A percentile compares a stretch with the other conserved stretches of the same genome.
phyloP scores from a whole-genome alignment of 192 early-diverging fungal genomes.

The Entrophospora sp. region DNA sequence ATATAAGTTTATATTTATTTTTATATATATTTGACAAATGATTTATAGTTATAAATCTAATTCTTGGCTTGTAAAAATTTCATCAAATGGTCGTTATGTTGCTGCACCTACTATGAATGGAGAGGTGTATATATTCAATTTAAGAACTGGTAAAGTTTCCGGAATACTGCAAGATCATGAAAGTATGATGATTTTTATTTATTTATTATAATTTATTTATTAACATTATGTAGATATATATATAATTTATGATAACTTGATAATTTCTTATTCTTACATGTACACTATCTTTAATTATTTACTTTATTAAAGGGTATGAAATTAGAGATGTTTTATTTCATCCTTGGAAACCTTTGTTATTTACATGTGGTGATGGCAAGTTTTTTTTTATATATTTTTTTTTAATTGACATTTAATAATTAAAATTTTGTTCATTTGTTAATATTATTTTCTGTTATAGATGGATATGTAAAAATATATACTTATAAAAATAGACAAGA shows the following conservation, averaged over 20 bases:
- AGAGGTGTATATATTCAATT: conserved; percentile 74
- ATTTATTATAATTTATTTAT: too few relatives aligned
- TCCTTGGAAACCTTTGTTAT: conserved; percentile 65
- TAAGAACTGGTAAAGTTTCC: conserved; percentile 67
- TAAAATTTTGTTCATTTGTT: too few relatives aligned
- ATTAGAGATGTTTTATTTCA: conserved; percentile 91
- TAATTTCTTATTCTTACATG: background rate
- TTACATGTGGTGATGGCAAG: conserved; percentile 83
- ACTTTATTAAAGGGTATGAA: conserved; percentile 59
- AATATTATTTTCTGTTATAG: conserved; percentile 30
- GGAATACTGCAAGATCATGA: conserved; percentile 82
- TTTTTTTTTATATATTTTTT: too few relatives aligned
- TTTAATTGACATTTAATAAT: too few relatives aligned
- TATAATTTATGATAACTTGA: background rate
- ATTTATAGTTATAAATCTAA: conserved; percentile 68
- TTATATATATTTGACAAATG: too few relatives aligned
- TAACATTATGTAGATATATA: background rate
- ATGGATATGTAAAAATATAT: conserved; percentile 60
- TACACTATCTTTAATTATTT: too few relatives aligned
- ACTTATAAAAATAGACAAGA: conserved; percentile 41
- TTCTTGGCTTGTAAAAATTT: conserved; percentile 89
- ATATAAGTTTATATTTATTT: too few relatives aligned
- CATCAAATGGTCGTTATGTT: conserved; percentile 83
- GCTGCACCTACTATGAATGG: conserved; percentile 85
- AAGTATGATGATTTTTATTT: conserved; percentile 33